Evolutionary conservation across 345 rosid species (phyloP), one percentile per base, ranked within the genome.

Genomic region (Eucalyptus curtisii): DNA sequence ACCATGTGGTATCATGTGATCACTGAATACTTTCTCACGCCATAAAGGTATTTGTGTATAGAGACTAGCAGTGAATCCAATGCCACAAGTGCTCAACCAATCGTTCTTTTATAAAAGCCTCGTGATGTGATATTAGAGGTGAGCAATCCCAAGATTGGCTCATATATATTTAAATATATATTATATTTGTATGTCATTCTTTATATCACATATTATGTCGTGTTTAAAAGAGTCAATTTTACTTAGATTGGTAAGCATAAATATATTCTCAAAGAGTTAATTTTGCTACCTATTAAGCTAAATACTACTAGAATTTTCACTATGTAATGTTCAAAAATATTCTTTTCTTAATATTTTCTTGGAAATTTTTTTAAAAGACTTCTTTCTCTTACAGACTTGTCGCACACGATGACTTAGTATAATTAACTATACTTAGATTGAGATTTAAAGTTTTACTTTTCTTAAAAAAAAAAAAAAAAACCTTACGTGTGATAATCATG

Each of bases 401-500:
- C 6, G 68, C 15, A 30, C 4, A 0, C 14, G 7, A 59, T 59
- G 33, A 59, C 31, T 27, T 5, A 13, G 6, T 59, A 27, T 59
- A 27, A 30, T 59, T 61, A 30, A 61, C 68, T 61, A 61, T 68
- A 68, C 12, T 33, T 68, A 68, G 80, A 33, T 17, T 10, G 24
- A 33, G 80, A 33, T 68, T 37, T 19, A 71, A 71, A 37, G 0
- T 71, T 71, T 71, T 40, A 20, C 82, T 76, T 76, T 76, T 76
- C 27, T 20, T 71, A 2, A 66, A 31, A 66, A 53, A 49, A 49
- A 49, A 11, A 27, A 17, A 20, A 55, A 22, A 55, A 55, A 4
- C 1, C 30, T 55, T 13, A 61, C 2, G 0, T 12, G 14, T 61
- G 3, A 30, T 30, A 27, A 6, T 59, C 16, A 1, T 0, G 16